phyloP scores from a whole-genome alignment of 2,329 filamentous ascomycete genomes.

The Clonostachys rosea region DNA sequence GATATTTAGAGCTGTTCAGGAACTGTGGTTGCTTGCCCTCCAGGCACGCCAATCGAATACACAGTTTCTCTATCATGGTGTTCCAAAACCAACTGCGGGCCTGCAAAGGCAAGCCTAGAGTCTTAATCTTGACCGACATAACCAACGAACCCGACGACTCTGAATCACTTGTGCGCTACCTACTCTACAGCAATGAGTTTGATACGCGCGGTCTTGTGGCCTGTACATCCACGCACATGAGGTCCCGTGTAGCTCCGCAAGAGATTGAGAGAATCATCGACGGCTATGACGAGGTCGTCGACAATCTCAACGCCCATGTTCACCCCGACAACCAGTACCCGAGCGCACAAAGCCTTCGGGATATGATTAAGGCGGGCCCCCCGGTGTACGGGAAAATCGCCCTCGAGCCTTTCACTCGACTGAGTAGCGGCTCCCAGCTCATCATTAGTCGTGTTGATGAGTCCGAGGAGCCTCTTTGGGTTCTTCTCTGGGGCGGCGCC shows the following conservation, averaged over 20 bases:
- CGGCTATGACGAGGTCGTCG: conserved; percentile 33
- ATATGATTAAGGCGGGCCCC: conserved; percentile 30
- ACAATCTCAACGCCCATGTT: conserved; percentile 42
- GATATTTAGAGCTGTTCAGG: no score
- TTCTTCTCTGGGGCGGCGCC: conserved; percentile 47
- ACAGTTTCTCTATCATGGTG: no score
- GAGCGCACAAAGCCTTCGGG: conserved; percentile 22
- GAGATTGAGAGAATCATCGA: conserved; percentile 36
- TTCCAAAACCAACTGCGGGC: no score
- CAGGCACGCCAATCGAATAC: no score
- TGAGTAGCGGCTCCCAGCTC: conserved; percentile 32
- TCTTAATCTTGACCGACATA: conserved; percentile 37
- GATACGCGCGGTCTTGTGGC: conserved; percentile 38
- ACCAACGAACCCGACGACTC: conserved; percentile 40
- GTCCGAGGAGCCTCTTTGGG: conserved; percentile 36
- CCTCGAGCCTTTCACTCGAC: conserved; percentile 10
- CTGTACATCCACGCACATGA: conserved; percentile 39
- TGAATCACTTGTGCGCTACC: conserved; percentile 35
- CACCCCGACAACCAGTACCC: conserved; percentile 36
- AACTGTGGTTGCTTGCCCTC: no score
- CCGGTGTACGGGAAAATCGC: conserved; percentile 8
- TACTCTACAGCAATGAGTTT: conserved; percentile 41
- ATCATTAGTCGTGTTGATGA: conserved; percentile 24
- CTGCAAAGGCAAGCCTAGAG: conserved; percentile 18
- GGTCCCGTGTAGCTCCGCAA: conserved; percentile 28